These are phyloP conservation scores for Beta lomatogona DNA, from an alignment of 179 eudicot species.

Conservation along the genomic window DNA sequence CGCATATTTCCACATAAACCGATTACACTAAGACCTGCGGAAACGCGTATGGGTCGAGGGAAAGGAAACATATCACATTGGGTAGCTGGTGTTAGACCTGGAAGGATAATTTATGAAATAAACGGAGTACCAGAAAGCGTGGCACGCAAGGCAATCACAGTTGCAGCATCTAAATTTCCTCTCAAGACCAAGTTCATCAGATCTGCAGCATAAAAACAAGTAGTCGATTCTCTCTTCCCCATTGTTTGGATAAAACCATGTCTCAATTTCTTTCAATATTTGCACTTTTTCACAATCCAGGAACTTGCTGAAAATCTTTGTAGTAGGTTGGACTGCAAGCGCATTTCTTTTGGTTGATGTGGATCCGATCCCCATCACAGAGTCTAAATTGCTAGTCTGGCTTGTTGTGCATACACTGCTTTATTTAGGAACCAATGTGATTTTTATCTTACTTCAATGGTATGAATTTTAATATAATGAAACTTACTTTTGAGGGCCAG, in stretches of 20 bases:
- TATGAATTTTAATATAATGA: no score
- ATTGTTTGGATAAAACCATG: conserved; percentile 5
- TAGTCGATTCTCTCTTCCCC: background rate
- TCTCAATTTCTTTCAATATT: background rate
- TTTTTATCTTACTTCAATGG: no score
- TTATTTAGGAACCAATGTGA: no score
- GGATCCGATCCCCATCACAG: background rate
- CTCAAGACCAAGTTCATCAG: conserved; percentile 35
- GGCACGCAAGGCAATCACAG: conserved; percentile 42
- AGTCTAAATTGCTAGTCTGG: no score
- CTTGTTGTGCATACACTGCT: no score
- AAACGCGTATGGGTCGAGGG: conserved; percentile 54
- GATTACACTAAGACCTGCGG: conserved; percentile 33
- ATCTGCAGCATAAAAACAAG: background rate
- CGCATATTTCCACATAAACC: conserved; percentile 41
- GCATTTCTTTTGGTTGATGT: no score
- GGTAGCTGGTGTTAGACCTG: conserved; percentile 42
- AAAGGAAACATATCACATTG: conserved; percentile 41
- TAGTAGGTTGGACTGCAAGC: background rate
- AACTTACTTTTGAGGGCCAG: no score
- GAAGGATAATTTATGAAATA: conserved; percentile 44
- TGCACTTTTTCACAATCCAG: background rate
- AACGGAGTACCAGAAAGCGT: conserved; percentile 41
- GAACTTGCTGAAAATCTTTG: background rate
- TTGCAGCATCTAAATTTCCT: conserved; percentile 44